A percentile compares a stretch with the other conserved stretches of the same genome.
phyloP scores from a whole-genome alignment of 2,329 filamentous ascomycete species.

The Trichoderma semiorbis region DNA sequence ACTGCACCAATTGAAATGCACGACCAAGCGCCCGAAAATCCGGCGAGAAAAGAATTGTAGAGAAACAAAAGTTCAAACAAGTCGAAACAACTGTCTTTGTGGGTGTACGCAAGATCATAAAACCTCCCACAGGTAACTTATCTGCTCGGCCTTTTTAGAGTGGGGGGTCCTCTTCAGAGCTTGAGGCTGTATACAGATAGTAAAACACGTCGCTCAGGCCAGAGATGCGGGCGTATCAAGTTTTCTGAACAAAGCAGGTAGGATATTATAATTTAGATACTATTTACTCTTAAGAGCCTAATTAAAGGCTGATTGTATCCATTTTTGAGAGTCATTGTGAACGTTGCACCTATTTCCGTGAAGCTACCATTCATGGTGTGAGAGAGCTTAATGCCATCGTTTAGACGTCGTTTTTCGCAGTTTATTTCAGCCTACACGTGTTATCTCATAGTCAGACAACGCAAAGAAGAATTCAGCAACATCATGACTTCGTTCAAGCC shows the following conservation, averaged over 20 bases:
- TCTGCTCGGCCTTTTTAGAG: background rate
- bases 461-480: background rate
- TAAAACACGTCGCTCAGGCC: background rate
- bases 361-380: background rate
- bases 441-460: accelerated
- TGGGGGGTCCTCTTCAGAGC: background rate
- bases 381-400: background rate
- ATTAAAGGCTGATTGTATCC: background rate
- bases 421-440: background rate
- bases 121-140: background rate
- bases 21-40: background rate
- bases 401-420: background rate
- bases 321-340: background rate
- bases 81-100: background rate
- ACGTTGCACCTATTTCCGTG: background rate
- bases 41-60: background rate
- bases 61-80: background rate
- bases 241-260: background rate
- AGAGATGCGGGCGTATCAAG: background rate
- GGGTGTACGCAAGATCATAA: background rate
- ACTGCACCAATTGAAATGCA: background rate
- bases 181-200: background rate
- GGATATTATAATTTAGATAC: background rate
- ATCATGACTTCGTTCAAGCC: background rate
- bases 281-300: background rate